Evolutionary conservation across 192 early-diverging fungal species (phyloP), one percentile per base, ranked within the genome.

Genomic region (Coemansia sp.): DNA sequence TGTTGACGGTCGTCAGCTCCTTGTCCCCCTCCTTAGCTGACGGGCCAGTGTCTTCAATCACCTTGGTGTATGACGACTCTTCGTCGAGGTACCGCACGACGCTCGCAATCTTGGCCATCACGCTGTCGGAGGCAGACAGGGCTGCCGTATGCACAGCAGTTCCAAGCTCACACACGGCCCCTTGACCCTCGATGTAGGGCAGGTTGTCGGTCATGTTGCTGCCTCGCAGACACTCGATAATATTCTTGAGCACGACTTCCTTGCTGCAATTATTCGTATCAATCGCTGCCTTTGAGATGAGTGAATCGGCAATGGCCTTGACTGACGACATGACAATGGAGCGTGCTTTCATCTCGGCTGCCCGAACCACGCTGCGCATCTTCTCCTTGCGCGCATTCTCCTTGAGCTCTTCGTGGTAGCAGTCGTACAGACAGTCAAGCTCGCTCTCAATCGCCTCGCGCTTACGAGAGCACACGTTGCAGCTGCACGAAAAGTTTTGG

Each of bases 401-500:
- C 38, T 70, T 53, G 33, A 79, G 66, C 50, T 63, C 62, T 10
- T 69, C 60, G 40, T 60, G 66, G 56, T 79, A 79, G 56, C 60
- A 60, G 35, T 82, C 71, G 43, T 81, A 81, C 17, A 81, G 42
- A 18, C 53, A 62, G 34, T 70, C 58, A 8, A 81, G 68, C 68
- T 81, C 78, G 34, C 44, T 44, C 58, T 73, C 78, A 12, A 81
- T 81, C 7, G 72, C 72, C 42, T 74, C 62, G 14, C 72, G 72
- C 59, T 74, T 74, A 39, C 78, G 72, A 21, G 78, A 65, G 40
- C 78, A 81, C 41, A 63, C 58, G 59, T 64, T 74, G 58, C 78
- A 81, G 42, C 34, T 67, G 55, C 78, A 81, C 10, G 72, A 70
- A 59, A 74, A 74, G 52, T 74, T 74, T 56, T 74, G 72, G 55